Conservation (phyloP, 441 rosid species). For the Gossypium gossypioides region DNA sequence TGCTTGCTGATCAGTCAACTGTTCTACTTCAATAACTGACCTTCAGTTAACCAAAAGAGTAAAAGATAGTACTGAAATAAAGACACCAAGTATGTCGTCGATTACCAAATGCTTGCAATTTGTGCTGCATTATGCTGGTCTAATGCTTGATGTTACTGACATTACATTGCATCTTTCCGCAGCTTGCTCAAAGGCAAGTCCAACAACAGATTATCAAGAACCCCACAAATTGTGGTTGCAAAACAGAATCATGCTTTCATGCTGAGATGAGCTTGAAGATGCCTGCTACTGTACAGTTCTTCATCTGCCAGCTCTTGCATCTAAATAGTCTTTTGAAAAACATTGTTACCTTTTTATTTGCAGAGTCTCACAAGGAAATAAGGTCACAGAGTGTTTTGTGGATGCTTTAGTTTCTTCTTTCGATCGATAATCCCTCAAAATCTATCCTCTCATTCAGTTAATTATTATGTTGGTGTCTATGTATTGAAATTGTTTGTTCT, state of each 20-base stretch:
- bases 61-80: neutral
- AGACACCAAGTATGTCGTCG: neutral
- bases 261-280: neutral
- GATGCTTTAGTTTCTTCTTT: neutral
- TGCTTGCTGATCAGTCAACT: neutral
- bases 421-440: neutral
- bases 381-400: neutral
- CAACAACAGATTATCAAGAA: neutral
- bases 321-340: neutral
- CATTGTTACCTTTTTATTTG: neutral
- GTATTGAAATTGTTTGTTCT: neutral
- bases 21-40: neutral
- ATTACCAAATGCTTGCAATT: neutral
- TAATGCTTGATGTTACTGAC: neutral
- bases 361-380: neutral
- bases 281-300: neutral
- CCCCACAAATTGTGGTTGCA: neutral
- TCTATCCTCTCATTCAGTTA: neutral
- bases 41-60: neutral
- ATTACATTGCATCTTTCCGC: neutral
- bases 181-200: neutral
- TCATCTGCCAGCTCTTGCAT: neutral
- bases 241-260: neutral
- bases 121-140: neutral
- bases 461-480: neutral